Evolutionary conservation across 768 basidiomycete species (phyloP), one percentile per base, ranked within the genome.

Genomic region (Rhodotorula toruloides): DNA sequence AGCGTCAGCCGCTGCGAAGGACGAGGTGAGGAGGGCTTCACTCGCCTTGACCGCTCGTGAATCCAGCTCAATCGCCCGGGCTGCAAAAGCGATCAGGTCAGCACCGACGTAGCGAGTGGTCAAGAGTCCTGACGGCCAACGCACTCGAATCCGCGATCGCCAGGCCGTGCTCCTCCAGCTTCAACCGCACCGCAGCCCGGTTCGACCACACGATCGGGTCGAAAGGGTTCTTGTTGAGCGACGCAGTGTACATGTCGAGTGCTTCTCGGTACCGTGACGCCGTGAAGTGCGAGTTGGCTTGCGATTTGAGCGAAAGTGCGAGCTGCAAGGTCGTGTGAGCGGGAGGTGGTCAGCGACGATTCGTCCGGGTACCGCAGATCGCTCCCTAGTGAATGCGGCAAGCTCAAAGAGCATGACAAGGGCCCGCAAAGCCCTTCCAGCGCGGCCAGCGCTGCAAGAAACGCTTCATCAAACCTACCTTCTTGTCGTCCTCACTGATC

Each of bases 181-280:
- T 96, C 78, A 93, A 90, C 56, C 94, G 84, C 21, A 89, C 84
- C 78, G 91, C 89, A 4, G 96, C 91, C 76, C 94, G 84, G 78
- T 98, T 98, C 76, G 88, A 92, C 88, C 90, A 98, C 58, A 94
- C 78, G 21, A 91, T 92, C 58, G 91, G 80, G 73, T 97, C 94
- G 61, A 81, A 80, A 0, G 91, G 92, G 76, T 99, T 92, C 75
- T 86, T 83, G 70, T 87, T 85, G 71, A 98, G 88, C 4, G 94
- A 90, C 43, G 85, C 79, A 4, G 87, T 83, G 77, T 98, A 99
- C 43, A 96, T 78, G 46, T 83, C 81, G 16, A 88, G 86, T 17
- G 93, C 91, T 22, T 79, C 77, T 29, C 82, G 81, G 76, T 92
- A 98, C 72, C 89, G 85, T 76, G 90, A 88, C 53, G 78, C 89